Percentiles rank a stretch among this genome's conserved stretches.
Conservation (phyloP, 2,329 filamentous ascomycete genomes). For the Xylariales sp. region DNA sequence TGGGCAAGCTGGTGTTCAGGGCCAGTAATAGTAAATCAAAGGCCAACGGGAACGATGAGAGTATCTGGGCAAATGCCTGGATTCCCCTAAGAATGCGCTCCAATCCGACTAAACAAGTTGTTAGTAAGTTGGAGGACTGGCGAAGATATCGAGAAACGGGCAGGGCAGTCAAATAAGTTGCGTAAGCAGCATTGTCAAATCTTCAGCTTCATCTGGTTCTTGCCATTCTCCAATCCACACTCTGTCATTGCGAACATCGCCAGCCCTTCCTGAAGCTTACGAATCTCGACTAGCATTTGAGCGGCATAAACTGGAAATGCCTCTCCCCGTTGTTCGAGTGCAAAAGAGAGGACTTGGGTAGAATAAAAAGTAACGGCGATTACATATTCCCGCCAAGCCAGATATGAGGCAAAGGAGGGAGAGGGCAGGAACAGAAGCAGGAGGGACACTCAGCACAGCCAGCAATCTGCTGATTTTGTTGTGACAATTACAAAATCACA, state of each 20-base stretch:
- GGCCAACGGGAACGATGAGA: conserved; percentile 39
- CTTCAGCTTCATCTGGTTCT: no score
- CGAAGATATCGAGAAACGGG: background rate
- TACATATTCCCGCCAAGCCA: background rate
- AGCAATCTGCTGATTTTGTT: background rate
- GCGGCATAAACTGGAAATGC: no score
- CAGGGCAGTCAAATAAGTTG: background rate
- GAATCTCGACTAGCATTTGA: no score
- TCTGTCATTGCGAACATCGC: no score
- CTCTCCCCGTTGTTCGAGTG: no score
- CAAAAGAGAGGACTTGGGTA: no score
- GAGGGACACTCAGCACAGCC: no score
- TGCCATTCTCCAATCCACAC: no score
- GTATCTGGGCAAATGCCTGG: conserved; percentile 46
- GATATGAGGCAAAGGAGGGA: background rate
- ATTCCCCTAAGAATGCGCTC: conserved; percentile 57
- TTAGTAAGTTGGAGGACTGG: background rate
- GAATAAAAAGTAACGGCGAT: background rate
- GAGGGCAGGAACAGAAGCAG: no score
- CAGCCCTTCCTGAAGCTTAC: no score
- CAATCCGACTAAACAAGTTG: conserved; percentile 43
- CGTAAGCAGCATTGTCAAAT: background rate
- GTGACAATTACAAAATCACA: background rate
- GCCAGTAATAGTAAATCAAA: conserved; percentile 27
- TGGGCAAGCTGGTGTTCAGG: conserved; percentile 11